Percentiles rank a stretch among this genome's conserved stretches.
These are phyloP conservation scores for Colletotrichum sp. DNA, from an alignment of 2,329 filamentous ascomycete genomes.

Conservation along the genomic window DNA sequence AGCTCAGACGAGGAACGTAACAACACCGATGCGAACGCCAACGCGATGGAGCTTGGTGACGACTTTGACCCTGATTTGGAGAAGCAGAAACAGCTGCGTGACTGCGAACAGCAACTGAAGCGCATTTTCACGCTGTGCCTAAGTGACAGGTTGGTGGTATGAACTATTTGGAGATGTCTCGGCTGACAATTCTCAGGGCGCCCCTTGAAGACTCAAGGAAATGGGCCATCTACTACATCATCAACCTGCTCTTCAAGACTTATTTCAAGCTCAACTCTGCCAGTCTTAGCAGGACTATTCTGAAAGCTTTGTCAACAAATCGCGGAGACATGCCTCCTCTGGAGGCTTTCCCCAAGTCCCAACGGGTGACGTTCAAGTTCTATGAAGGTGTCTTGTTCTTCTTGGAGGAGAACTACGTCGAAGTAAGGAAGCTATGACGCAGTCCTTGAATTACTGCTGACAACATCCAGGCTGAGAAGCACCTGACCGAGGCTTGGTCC, in stretches of 20 bases:
- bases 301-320: conserved; percentile 82
- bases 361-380: conserved; percentile 95
- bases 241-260: conserved; percentile 96
- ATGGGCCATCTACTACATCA: conserved; percentile 96
- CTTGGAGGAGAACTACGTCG: conserved; percentile 88
- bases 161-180: conserved; percentile 8
- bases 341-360: conserved; percentile 82
- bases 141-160: conserved; percentile 73
- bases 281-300: conserved; percentile 85
- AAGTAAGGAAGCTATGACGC: conserved; percentile 52
- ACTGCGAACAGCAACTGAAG: conserved; percentile 89
- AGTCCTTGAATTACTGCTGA: neutral
- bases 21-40: conserved; percentile 38
- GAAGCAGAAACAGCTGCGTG: conserved; percentile 85
- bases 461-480: conserved; percentile 71
- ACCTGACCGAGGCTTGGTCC: conserved; percentile 81
- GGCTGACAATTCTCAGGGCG: conserved; percentile 57
- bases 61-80: conserved; percentile 79
- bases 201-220: conserved; percentile 89
- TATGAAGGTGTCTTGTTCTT: conserved; percentile 95
- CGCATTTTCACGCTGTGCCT: conserved; percentile 90
- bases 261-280: conserved; percentile 96
- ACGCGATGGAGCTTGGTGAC: conserved; percentile 62
- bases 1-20: conserved; percentile 78
- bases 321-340: conserved; percentile 81